Evolutionary conservation across 108 stramenopile genomes (phyloP).

Genomic region (Conticribra guillardii): DNA sequence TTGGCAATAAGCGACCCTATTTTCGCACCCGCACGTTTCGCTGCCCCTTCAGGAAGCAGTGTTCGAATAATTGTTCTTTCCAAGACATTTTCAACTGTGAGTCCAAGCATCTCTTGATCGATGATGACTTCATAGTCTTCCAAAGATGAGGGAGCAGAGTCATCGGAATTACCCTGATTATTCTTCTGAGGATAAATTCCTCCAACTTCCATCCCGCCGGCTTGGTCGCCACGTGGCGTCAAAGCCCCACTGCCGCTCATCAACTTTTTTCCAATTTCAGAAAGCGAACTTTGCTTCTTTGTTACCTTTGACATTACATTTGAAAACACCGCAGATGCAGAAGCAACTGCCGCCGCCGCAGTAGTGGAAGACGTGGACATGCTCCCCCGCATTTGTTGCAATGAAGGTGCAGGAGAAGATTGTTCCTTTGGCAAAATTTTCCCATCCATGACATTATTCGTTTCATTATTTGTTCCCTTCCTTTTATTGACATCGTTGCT

Average conservation of each 20-base stretch:
- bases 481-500: neutral
- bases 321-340: constrained; percentile 32
- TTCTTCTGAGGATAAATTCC: too few species aligned
- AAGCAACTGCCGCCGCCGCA: constrained; percentile 23
- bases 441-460: too few species aligned
- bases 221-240: too few species aligned
- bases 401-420: neutral
- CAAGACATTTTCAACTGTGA: constrained; percentile 91
- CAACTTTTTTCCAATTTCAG: constrained; percentile 38
- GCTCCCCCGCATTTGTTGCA: too few species aligned
- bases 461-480: neutral
- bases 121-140: constrained; percentile 74
- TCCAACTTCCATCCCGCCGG: too few species aligned
- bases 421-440: neutral
- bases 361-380: constrained; percentile 12
- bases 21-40: constrained; percentile 81
- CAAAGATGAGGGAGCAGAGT: neutral
- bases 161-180: neutral
- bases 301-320: constrained; percentile 40
- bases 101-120: constrained; percentile 87
- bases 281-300: constrained; percentile 31
- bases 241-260: constrained; percentile 6
- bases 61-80: constrained; percentile 90
- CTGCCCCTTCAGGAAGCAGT: constrained; percentile 80
- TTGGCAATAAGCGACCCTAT: constrained; percentile 85